Conservation (phyloP, 2,329 filamentous ascomycete species). For the Zalaria obscura region DNA sequence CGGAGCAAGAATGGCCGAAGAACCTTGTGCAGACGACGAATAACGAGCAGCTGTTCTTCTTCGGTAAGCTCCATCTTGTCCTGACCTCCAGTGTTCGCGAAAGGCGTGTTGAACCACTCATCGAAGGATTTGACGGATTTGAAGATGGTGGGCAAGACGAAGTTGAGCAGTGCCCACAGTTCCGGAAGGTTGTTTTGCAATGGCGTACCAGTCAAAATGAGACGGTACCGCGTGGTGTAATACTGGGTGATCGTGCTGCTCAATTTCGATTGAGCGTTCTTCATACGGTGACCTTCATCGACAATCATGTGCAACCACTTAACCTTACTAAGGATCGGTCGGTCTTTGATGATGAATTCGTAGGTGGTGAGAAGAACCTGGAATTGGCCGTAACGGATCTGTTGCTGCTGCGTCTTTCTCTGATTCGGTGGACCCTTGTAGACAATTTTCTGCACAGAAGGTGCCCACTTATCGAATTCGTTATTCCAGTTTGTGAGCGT, state of each 20-base stretch:
- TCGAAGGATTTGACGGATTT: slow-evolving; percentile 98
- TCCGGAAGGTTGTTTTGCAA: slow-evolving; percentile 94
- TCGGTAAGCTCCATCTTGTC: slow-evolving; percentile 98
- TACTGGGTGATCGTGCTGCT: slow-evolving; percentile 90
- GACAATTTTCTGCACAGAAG: slow-evolving; percentile 70
- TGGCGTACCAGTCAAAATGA: slow-evolving; percentile 94
- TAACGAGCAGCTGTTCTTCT: slow-evolving; percentile 98
- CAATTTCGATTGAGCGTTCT: slow-evolving; percentile 92
- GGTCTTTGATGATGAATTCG: slow-evolving; percentile 99
- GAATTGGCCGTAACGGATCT: slow-evolving; percentile 88
- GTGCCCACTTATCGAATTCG: slow-evolving; percentile 98
- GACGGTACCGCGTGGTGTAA: slow-evolving; percentile 85
- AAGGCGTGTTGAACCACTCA: slow-evolving; percentile 99
- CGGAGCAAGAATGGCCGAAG: slow-evolving; percentile 91
- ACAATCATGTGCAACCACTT: slow-evolving; percentile 99
- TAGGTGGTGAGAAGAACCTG: slow-evolving; percentile 95
- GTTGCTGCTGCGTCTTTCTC: slow-evolving; percentile 81
- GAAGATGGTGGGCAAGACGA: slow-evolving; percentile 95
- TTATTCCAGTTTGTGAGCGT: slow-evolving; percentile 97
- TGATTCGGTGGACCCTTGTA: slow-evolving; percentile 90
- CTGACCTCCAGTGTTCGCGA: slow-evolving; percentile 93
- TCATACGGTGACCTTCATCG: slow-evolving; percentile 98
- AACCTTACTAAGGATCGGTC: slow-evolving; percentile 88
- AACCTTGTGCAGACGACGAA: slow-evolving; percentile 96
- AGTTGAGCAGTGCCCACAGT: slow-evolving; percentile 96